Evolutionary conservation across 2,329 filamentous ascomycete genomes (phyloP), one percentile per base, ranked within the genome.

Genomic region (Microsporum ferrugineum): DNA sequence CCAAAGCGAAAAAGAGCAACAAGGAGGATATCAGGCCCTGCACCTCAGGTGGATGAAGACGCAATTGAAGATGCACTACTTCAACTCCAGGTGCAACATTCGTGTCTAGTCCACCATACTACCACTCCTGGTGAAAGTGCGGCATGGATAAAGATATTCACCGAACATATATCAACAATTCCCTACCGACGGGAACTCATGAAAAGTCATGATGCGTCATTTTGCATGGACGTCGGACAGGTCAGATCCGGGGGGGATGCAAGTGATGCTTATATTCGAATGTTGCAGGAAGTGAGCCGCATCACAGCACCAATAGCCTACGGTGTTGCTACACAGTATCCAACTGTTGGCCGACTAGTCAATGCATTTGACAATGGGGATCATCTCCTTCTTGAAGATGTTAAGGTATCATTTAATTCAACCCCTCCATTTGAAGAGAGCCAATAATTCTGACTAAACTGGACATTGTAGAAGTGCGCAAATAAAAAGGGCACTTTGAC

Each of bases 201-300:
- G 60, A 78, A 80, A 1, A 69, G 76, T 1, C 84, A 77, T 14
- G 72, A 77, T 66, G 71, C 75, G 2, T 79, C 82, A 0, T 92
- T 92, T 71, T 91, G 88, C 73, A 91, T 91, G 86, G 88, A 89
- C 59, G 77, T 79, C 0, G 88, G 88, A 0, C 88, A 92, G 72
- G 86, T 92, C 47, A 84, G 83, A 60, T 82, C 84, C 0, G 88
- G 88, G 33, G 82, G 87, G 33, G 81, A 83, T 49, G 74, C 80
- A 1, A 71, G 76, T 5, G 88, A 91, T 67, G 89, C 85, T 0
- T 92, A 87, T 64, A 76, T 84, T 51, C 83, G 83, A 65, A 89
- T 92, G 88, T 75, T 94, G 58, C 86, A 90, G 72, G 86, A 91
- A 73, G 83, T 91, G 45, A 79, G 79, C 12, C 82, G 88, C 14